Conservation (phyloP, 495 filamentous ascomycete genomes). For the Aspergillus nidulans region DNA sequence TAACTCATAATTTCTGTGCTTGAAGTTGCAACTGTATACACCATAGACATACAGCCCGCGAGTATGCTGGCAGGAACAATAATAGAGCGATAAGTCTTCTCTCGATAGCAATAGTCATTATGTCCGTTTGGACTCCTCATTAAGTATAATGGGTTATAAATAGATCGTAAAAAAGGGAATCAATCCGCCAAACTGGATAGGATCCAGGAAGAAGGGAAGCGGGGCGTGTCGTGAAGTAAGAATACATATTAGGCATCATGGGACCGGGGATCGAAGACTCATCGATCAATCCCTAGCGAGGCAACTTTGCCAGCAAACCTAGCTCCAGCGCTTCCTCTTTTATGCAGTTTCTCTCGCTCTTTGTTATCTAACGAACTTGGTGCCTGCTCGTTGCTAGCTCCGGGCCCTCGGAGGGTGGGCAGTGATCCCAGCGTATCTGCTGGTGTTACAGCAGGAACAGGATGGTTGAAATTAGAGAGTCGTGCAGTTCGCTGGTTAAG, state of each 20-base stretch:
- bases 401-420: conserved; percentile 38
- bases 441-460: conserved; percentile 10
- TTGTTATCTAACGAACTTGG: conserved; percentile 32
- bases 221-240: neutral
- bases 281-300: conserved; percentile 43
- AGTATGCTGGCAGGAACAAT: neutral
- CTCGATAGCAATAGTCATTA: conserved; percentile 5
- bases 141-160: conserved; percentile 1
- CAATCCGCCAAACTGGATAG: neutral
- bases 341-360: conserved; percentile 49
- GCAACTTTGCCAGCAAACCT: conserved; percentile 47
- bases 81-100: neutral
- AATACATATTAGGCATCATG: neutral
- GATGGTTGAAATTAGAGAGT: conserved; percentile 23
- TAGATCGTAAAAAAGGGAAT: neutral
- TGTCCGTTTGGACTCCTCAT: neutral
- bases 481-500: conserved; percentile 71
- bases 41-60: neutral
- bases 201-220: neutral
- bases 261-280: conserved; percentile 1
- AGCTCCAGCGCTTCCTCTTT: conserved; percentile 47
- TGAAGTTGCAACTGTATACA: neutral
- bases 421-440: conserved; percentile 43
- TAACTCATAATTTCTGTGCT: neutral
- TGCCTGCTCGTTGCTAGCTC: conserved; percentile 25